phyloP scores from a whole-genome alignment of 352 stramenopile genomes.

The Pythium phragmiticola region DNA sequence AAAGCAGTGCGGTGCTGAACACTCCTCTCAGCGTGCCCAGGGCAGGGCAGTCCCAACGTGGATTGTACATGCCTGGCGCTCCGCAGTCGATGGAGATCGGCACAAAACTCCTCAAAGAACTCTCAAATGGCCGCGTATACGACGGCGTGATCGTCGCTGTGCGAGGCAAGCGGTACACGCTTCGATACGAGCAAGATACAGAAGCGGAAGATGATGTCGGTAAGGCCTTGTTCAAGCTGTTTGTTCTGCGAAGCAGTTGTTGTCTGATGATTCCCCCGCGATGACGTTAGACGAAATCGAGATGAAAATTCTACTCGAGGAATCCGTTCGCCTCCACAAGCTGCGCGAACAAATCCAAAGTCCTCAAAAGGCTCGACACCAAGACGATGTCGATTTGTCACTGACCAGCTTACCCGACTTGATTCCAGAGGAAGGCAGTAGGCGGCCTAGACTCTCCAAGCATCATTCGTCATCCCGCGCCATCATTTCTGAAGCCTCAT shows the following conservation, averaged over 20 bases:
- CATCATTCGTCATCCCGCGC: constrained; percentile 35
- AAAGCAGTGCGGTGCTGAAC: neutral
- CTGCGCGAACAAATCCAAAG: constrained; percentile 33
- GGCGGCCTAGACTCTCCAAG: constrained; percentile 33
- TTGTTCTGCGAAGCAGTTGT: neutral
- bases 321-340: constrained; percentile 48
- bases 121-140: constrained; percentile 62
- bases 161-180: constrained; percentile 41
- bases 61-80: constrained; percentile 5
- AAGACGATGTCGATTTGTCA: constrained; percentile 50
- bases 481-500: constrained; percentile 6
- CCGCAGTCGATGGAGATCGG: constrained; percentile 45
- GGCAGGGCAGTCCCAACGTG: constrained; percentile 15
- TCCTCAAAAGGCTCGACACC: neutral
- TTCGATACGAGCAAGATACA: constrained; percentile 65
- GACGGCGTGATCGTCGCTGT: constrained; percentile 59
- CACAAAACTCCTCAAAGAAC: constrained; percentile 72
- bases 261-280: neutral
- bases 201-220: constrained; percentile 66
- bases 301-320: constrained; percentile 76
- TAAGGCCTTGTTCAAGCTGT: constrained; percentile 16
- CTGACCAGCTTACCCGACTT: constrained; percentile 59
- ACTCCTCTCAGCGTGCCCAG: neutral
- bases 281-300: constrained; percentile 55
- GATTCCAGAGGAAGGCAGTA: constrained; percentile 13